A percentile compares a stretch with the other conserved stretches of the same genome.
These are phyloP conservation scores for Tuber microsphaerosporum DNA, from an alignment of 495 filamentous ascomycete species.

Conservation along the genomic window DNA sequence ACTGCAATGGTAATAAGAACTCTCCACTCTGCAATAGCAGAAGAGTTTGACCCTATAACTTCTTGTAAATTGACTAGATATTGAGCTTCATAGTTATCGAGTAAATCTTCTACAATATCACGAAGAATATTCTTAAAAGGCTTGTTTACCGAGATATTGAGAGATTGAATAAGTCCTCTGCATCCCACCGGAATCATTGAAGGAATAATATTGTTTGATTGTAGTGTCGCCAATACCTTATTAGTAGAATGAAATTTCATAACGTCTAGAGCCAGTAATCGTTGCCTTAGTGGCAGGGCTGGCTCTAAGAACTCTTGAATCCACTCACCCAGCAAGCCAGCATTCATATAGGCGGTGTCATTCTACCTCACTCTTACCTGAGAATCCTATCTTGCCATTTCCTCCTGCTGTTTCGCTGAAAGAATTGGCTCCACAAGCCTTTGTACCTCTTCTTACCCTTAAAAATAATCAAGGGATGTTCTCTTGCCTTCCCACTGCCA, in stretches of 20 bases:
- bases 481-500: neutral
- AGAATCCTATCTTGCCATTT: constrained; percentile 3
- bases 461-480: constrained; percentile 14
- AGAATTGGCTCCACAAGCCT: neutral
- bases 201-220: constrained; percentile 9
- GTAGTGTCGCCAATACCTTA: constrained; percentile 1
- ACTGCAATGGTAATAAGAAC: constrained; percentile 10
- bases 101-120: constrained; percentile 9
- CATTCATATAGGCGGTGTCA: too few relatives aligned
- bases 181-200: neutral
- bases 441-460: constrained; percentile 6
- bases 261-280: constrained; percentile 4
- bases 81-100: constrained; percentile 6
- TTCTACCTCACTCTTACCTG: too few relatives aligned
- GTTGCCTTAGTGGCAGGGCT: too few relatives aligned
- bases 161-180: constrained; percentile 3
- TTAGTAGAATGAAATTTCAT: constrained; percentile 7
- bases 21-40: constrained; percentile 6
- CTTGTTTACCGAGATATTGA: constrained; percentile 13
- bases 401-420: neutral
- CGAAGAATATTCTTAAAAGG: constrained; percentile 4
- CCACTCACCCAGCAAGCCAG: too few relatives aligned
- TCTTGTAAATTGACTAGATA: too few relatives aligned
- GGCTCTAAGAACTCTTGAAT: too few relatives aligned
- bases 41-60: too few relatives aligned